These are phyloP conservation scores for Vitis labrusca DNA, from an alignment of 164 flowering plant species.

Conservation along the genomic window DNA sequence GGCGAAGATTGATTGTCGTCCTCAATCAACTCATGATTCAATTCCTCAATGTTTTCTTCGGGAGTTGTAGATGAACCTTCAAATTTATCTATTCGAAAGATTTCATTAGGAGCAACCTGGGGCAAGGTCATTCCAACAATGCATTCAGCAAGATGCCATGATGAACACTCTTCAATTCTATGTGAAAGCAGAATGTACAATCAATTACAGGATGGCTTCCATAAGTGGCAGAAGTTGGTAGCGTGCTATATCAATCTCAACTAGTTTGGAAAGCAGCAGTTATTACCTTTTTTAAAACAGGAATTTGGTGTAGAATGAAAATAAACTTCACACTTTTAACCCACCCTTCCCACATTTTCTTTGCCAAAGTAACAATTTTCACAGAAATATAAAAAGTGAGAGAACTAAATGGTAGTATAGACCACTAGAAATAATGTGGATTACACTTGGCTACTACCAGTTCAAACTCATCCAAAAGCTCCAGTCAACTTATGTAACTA, in stretches of 20 bases:
- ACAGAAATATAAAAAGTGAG: no score
- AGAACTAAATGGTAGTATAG: no score
- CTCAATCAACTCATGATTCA: conserved; percentile 23
- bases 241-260: not conserved
- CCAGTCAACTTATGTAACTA: not conserved
- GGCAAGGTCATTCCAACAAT: conserved; percentile 3
- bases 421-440: not conserved
- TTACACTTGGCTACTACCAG: not conserved
- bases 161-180: not conserved
- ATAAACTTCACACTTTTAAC: no score
- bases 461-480: not conserved
- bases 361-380: no score
- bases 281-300: not conserved
- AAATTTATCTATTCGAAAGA: conserved; percentile 51
- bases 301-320: not conserved
- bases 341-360: no score
- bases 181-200: not conserved
- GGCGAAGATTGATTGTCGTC: conserved; percentile 29
- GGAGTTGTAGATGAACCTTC: conserved; percentile 44
- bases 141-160: conserved; percentile 1
- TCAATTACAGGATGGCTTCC: not conserved
- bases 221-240: not conserved
- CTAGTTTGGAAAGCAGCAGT: not conserved
- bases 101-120: conserved; percentile 81
- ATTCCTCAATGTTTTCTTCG: conserved; percentile 41